phyloP scores from a whole-genome alignment of 2,329 filamentous ascomycete genomes.

The Domatiomyces globalis region DNA sequence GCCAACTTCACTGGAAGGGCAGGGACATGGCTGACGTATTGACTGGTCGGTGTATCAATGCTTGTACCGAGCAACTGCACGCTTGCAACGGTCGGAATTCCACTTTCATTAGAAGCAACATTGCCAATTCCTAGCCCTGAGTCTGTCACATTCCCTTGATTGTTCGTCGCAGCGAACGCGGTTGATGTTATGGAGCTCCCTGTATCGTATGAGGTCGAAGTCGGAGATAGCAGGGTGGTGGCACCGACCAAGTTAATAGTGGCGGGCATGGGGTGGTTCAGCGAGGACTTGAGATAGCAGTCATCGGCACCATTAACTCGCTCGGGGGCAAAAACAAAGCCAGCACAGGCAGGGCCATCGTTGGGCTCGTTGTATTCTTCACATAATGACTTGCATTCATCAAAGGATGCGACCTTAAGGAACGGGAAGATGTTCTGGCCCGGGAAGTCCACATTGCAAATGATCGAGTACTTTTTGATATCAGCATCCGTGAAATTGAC shows the following conservation, averaged over 20 bases:
- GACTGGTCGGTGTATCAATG: constrained; percentile 16
- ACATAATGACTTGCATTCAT: constrained; percentile 18
- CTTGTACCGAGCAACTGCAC: constrained; percentile 17
- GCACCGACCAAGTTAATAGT: constrained; percentile 18
- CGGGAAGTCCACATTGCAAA: constrained; percentile 20
- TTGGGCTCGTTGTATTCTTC: constrained; percentile 16
- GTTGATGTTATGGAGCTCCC: not conserved
- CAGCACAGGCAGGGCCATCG: constrained; percentile 10
- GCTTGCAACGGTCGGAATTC: constrained; percentile 10
- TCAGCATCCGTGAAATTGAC: not conserved
- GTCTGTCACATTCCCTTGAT: too few species aligned
- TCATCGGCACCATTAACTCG: constrained; percentile 15
- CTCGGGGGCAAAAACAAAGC: constrained; percentile 19
- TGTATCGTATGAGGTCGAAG: not conserved
- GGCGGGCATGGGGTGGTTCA: constrained; percentile 14
- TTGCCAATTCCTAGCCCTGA: not conserved
- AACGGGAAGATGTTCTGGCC: constrained; percentile 19
- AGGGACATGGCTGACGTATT: constrained; percentile 19
- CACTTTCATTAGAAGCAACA: not conserved
- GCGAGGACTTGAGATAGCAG: constrained; percentile 21
- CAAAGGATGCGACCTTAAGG: constrained; percentile 16
- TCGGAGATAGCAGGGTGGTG: not conserved
- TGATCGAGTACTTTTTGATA: constrained; percentile 13
- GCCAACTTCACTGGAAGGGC: constrained; percentile 13
- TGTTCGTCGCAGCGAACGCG: not conserved